Evolutionary conservation across 2,329 filamentous ascomycete genomes (phyloP), one percentile per base, ranked within the genome.

Genomic region (Penicillium sp.): DNA sequence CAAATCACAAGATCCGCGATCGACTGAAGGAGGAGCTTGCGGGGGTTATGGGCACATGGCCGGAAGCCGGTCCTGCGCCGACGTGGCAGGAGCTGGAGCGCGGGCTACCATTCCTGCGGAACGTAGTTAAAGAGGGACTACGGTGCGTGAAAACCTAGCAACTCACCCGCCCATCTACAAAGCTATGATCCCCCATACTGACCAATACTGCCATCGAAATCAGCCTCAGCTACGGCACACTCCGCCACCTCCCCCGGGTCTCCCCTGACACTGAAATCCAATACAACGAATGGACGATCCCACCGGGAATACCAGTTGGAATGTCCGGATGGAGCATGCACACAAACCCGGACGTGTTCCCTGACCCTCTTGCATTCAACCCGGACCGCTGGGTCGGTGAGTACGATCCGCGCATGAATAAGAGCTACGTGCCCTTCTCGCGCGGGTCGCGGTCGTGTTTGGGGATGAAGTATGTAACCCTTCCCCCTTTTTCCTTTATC

Each of bases 371-470:
- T 1, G 56, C 64, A 15, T 76, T 75, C 67, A 55, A 60, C 15
- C 75, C 75, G 15, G 72, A 75, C 30, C 64, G 71, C 23, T 77
- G 73, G 65, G 62, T 77, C 21, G 58, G 48, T 7, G 41, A 63
- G 30, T 49, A 61, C n/a, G 58, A 63, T n/a, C 65, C 65, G 9
- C 65, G 71, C 23, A 67, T 71, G 64, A 63, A 72, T 53, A 68
- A 67, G 29, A 75, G 74, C 54, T 67, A 75, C n/a, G 66, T 77
- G 7, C 63, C 73, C 0, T 79, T 79, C 58, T 66, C 69, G 23
- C 70, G 67, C 31, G 81, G 80, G 0, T 75, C 72, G 0, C 68
- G 80, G 26, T 77, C 75, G 67, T 83, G 81, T 63, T 67, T 78
- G 7, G 81, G 81, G 15, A 77, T 76, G 51, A 80, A 82, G 65